phyloP scores from a whole-genome alignment of 2,329 filamentous ascomycete genomes.

The Anthostomella pinea region DNA sequence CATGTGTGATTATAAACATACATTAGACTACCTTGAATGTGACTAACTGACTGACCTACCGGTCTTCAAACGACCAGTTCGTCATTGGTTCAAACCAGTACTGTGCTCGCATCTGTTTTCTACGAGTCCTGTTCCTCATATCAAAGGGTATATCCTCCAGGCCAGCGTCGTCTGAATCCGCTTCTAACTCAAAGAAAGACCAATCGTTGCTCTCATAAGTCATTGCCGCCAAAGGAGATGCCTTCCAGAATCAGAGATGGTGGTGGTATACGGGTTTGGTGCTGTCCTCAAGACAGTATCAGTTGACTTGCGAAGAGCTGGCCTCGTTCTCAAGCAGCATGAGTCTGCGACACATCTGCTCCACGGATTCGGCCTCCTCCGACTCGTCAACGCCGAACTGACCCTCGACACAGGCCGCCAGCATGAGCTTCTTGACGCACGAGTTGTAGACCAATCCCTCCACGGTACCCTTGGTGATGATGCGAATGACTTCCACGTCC shows the following conservation, averaged over 20 bases:
- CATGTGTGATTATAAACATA: no score
- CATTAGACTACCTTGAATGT: no score
- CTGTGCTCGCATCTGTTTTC: no score
- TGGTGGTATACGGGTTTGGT: no score
- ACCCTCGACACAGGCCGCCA: slow-evolving; percentile 59
- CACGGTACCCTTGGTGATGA: slow-evolving; percentile 78
- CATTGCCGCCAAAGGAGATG: neutral
- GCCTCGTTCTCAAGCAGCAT: slow-evolving; percentile 29
- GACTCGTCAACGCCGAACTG: slow-evolving; percentile 62
- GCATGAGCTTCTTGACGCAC: slow-evolving; percentile 86
- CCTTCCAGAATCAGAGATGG: no score
- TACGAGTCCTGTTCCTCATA: no score
- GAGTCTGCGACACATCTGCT: slow-evolving; percentile 31
- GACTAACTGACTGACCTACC: no score
- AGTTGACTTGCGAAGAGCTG: slow-evolving; percentile 6
- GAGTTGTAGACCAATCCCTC: slow-evolving; percentile 92
- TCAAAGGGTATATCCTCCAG: slow-evolving; percentile 1
- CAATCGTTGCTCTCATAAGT: no score
- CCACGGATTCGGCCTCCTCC: slow-evolving; percentile 32
- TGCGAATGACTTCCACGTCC: slow-evolving; percentile 83
- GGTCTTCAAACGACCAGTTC: no score
- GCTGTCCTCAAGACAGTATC: neutral
- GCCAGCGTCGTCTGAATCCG: neutral
- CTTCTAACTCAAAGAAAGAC: no score
- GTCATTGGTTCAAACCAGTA: no score